Evolutionary conservation across 2,329 filamentous ascomycete species (phyloP).

Genomic region (Alternaria angustiovoidea): DNA sequence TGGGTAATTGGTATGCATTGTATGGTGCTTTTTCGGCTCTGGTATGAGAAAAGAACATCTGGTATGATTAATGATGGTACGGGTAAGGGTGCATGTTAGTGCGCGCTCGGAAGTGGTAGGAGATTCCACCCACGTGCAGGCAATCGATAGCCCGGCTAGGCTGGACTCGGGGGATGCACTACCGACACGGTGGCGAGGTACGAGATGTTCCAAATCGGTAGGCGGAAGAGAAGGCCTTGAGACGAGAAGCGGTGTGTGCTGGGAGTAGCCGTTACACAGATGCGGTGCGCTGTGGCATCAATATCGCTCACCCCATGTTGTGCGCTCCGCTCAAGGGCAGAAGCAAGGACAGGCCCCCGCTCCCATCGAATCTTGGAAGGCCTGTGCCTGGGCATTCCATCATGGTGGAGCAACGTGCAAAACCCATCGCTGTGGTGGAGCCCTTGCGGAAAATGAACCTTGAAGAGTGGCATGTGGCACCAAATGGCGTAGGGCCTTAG

Average conservation of each 20-base stretch:
- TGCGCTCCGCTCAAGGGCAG: constrained; percentile 16
- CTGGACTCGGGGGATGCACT: constrained; percentile 2
- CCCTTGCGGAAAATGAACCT: background rate
- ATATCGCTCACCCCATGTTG: constrained; percentile 36
- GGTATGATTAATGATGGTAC: background rate
- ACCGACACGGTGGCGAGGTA: constrained; percentile 31
- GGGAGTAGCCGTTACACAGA: constrained; percentile 36
- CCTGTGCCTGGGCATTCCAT: constrained; percentile 28
- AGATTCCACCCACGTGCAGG: background rate
- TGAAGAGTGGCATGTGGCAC: constrained; percentile 19
- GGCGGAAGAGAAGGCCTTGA: constrained; percentile 11
- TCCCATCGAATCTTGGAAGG: constrained; percentile 19
- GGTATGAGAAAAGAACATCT: background rate
- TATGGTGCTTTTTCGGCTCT: background rate
- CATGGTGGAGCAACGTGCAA: constrained; percentile 32
- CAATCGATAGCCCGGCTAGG: background rate
- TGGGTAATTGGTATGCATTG: background rate
- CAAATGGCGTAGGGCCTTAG: constrained; percentile 14
- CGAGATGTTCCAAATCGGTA: background rate
- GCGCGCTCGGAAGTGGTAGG: background rate
- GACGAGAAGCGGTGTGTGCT: constrained; percentile 41
- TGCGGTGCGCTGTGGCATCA: constrained; percentile 42
- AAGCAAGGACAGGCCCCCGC: constrained; percentile 22
- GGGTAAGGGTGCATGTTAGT: background rate
- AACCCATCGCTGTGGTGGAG: constrained; percentile 24